A percentile compares a stretch with the other conserved stretches of the same genome.
Evolutionary conservation across 495 filamentous ascomycete genomes (phyloP).

Genomic region (Zalerion maritima): DNA sequence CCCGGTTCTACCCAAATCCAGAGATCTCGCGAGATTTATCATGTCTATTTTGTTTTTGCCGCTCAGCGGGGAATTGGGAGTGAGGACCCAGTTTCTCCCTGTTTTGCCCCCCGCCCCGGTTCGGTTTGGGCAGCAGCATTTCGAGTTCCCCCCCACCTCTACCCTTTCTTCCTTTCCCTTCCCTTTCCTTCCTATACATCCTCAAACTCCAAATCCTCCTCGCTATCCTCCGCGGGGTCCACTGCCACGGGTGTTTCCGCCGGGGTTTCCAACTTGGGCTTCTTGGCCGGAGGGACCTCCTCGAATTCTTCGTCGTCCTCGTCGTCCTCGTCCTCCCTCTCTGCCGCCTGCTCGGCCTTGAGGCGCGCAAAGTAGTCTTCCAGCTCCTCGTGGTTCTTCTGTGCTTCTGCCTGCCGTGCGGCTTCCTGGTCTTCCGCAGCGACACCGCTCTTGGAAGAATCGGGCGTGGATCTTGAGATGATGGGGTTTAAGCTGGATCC

Average conservation of each 20-base stretch:
- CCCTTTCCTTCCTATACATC: constrained; percentile 27
- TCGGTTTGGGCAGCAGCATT: not conserved
- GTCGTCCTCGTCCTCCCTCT: constrained; percentile 32
- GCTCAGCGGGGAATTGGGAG: too few species aligned
- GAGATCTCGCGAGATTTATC: too few species aligned
- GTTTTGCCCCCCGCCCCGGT: too few species aligned
- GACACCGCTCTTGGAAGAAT: constrained; percentile 32
- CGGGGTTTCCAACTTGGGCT: constrained; percentile 37
- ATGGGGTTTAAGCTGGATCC: too few species aligned
- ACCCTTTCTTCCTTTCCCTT: not conserved
- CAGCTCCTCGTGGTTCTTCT: constrained; percentile 25
- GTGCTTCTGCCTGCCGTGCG: constrained; percentile 21
- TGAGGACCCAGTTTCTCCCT: too few species aligned
- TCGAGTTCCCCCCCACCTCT: constrained; percentile 1
- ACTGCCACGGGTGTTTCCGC: constrained; percentile 25
- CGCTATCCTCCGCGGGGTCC: constrained; percentile 32
- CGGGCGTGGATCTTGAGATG: too few species aligned
- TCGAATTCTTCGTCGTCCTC: constrained; percentile 35
- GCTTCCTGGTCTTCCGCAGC: constrained; percentile 34
- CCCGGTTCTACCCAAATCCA: too few species aligned
- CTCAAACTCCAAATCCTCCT: constrained; percentile 52
- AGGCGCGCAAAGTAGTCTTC: constrained; percentile 38
- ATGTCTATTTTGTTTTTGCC: too few species aligned
- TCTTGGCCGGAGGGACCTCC: constrained; percentile 35
- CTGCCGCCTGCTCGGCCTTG: constrained; percentile 35